Evolutionary conservation across 192 early-diverging fungal genomes (phyloP).

Genomic region (Coemansia sp.): DNA sequence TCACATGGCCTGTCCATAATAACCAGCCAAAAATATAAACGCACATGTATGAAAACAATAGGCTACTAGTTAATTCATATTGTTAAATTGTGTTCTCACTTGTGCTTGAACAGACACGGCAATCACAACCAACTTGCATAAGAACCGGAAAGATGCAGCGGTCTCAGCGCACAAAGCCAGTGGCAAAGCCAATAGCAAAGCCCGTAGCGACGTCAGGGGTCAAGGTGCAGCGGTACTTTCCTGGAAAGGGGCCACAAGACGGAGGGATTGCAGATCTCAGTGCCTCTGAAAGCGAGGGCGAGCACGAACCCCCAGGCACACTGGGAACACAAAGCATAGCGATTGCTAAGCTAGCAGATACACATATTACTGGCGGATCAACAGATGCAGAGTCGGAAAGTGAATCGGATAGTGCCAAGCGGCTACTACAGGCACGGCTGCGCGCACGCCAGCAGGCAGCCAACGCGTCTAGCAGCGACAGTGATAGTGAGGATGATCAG

Average conservation of each 20-base stretch:
- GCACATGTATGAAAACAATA: no score
- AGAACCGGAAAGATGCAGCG: neutral
- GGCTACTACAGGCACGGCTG: slow-evolving; percentile 29
- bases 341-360: neutral
- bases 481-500: slow-evolving; percentile 7
- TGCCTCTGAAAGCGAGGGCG: slow-evolving; percentile 33
- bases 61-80: no score
- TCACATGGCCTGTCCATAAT: no score
- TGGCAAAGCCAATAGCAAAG: neutral
- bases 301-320: neutral
- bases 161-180: no score
- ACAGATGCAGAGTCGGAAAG: neutral
- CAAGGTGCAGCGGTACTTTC: slow-evolving; percentile 46
- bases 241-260: slow-evolving; percentile 44
- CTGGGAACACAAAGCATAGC: slow-evolving; percentile 5
- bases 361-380: neutral
- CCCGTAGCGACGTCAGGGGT: slow-evolving; percentile 37
- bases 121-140: neutral
- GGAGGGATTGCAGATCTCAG: slow-evolving; percentile 18
- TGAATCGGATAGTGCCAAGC: slow-evolving; percentile 13
- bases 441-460: slow-evolving; percentile 23
- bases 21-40: no score
- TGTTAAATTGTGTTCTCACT: no score
- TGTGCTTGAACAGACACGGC: no score
- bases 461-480: slow-evolving; percentile 3